Percentiles rank a stretch among this genome's conserved stretches.
These are phyloP conservation scores for Amborella trichopoda DNA, from an alignment of 164 flowering plant genomes.

Conservation along the genomic window DNA sequence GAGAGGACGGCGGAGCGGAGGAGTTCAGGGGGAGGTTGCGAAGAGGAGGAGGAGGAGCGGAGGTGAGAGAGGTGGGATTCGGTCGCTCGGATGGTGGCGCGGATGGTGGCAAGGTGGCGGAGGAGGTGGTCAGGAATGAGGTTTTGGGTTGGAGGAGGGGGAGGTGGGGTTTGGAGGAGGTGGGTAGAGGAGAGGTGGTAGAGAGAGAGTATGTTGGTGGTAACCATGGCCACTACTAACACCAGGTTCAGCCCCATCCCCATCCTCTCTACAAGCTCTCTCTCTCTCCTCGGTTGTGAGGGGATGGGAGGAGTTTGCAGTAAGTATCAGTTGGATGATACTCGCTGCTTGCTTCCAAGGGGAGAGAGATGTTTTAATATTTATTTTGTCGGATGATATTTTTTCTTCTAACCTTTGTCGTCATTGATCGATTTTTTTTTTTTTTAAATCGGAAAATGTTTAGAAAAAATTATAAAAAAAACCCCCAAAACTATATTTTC, in stretches of 20 bases:
- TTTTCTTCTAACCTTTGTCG: too few relatives aligned
- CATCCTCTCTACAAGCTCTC: constrained; percentile 5
- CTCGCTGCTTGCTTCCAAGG: too few relatives aligned
- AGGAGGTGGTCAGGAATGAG: constrained; percentile 72
- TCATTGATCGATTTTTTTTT: too few relatives aligned
- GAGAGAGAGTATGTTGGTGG: constrained; percentile 91
- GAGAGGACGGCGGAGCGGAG: constrained; percentile 53
- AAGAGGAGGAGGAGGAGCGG: constrained; percentile 3
- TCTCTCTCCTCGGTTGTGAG: too few relatives aligned
- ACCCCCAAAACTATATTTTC: too few relatives aligned
- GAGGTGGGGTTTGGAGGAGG: constrained; percentile 24
- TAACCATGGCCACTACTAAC: constrained; percentile 84
- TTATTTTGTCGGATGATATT: too few relatives aligned
- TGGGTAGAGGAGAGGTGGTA: constrained; percentile 81
- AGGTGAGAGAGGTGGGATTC: constrained; percentile 9
- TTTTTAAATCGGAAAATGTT: too few relatives aligned
- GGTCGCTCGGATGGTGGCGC: constrained; percentile 9
- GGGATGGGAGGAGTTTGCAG: too few relatives aligned
- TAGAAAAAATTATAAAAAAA: too few relatives aligned
- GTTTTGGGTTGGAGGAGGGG: constrained; percentile 49
- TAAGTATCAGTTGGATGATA: too few relatives aligned
- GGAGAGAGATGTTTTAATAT: too few relatives aligned
- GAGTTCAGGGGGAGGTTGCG: constrained; percentile 55
- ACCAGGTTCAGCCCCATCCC: constrained; percentile 74
- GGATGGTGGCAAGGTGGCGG: constrained; percentile 85